phyloP scores from a whole-genome alignment of 208 protist genomes.

The Leishmania lainsoni region DNA sequence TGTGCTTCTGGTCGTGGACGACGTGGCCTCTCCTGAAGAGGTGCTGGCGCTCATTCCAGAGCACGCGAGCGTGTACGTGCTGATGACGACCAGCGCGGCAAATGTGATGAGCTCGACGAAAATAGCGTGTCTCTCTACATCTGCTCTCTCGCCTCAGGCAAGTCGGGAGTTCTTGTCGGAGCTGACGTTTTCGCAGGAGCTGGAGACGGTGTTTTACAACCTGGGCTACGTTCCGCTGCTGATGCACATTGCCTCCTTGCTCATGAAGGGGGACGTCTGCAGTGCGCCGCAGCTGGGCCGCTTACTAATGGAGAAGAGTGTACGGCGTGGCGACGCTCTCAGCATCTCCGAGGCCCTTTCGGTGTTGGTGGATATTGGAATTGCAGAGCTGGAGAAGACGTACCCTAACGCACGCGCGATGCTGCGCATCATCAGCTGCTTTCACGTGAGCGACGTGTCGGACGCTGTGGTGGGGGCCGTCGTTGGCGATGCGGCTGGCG shows the following conservation, averaged over 20 bases:
- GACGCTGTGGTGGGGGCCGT: slow-evolving; percentile 56
- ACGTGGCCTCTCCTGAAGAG: slow-evolving; percentile 39
- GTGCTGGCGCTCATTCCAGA: slow-evolving; percentile 44
- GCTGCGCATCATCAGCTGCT: slow-evolving; percentile 55
- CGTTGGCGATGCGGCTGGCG: slow-evolving; percentile 39
- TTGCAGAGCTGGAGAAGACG: slow-evolving; percentile 39
- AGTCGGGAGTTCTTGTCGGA: slow-evolving; percentile 45
- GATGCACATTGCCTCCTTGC: slow-evolving; percentile 50
- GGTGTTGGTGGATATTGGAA: slow-evolving; percentile 56
- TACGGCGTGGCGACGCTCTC: slow-evolving; percentile 46
- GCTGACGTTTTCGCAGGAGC: slow-evolving; percentile 22
- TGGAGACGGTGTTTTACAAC: slow-evolving; percentile 36
- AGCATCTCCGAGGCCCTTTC: slow-evolving; percentile 58
- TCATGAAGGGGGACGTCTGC: slow-evolving; percentile 47
- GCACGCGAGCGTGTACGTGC: slow-evolving; percentile 67
- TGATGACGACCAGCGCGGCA: slow-evolving; percentile 58
- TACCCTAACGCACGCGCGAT: slow-evolving; percentile 37
- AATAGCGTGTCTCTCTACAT: slow-evolving; percentile 31
- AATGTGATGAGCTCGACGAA: slow-evolving; percentile 26
- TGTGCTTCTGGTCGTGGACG: slow-evolving; percentile 85
- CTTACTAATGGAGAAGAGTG: slow-evolving; percentile 29
- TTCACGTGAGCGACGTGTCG: slow-evolving; percentile 65
- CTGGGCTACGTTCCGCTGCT: slow-evolving; percentile 79
- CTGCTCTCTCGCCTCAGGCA: slow-evolving; percentile 41
- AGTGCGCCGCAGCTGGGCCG: slow-evolving; percentile 28